These are phyloP conservation scores for Osmanthus fragrans DNA, from an alignment of 257 asterid species.

Conservation along the genomic window DNA sequence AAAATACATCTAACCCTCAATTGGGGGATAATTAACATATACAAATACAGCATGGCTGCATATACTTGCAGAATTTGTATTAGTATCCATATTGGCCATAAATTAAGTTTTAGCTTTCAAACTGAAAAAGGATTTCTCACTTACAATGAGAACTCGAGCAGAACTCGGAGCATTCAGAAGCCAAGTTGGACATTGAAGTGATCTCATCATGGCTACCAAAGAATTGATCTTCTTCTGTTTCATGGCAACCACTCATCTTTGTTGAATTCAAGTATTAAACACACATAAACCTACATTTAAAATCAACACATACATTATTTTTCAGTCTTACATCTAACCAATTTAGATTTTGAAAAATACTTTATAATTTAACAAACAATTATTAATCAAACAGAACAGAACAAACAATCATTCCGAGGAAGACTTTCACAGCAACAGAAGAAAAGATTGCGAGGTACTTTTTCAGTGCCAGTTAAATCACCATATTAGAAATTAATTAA, in stretches of 20 bases:
- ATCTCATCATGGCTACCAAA: conserved; percentile 62
- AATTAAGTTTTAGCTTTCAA: background rate
- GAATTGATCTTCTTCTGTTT: conserved; percentile 52
- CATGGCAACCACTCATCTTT: conserved; percentile 47
- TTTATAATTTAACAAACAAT: no score
- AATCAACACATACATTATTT: no score
- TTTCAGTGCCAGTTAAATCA: no score
- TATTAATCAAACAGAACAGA: no score
- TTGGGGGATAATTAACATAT: background rate
- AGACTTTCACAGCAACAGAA: no score
- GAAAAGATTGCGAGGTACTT: no score
- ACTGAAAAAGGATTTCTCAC: no score
- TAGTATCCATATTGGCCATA: background rate
- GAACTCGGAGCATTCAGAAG: conserved; percentile 50
- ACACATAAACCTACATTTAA: conserved; percentile 33
- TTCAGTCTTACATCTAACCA: background rate
- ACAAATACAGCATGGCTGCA: background rate
- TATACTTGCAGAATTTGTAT: background rate
- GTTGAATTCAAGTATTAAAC: conserved; percentile 23
- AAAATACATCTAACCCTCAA: background rate
- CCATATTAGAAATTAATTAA: no score
- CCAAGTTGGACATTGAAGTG: conserved; percentile 44
- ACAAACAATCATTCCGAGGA: no score
- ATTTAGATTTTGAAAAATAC: no score
- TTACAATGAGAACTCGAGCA: conserved; percentile 23